Percentiles rank a stretch among this genome's conserved stretches.
Conservation (phyloP, 2,329 filamentous ascomycete genomes). For the Phialophora macrospora region DNA sequence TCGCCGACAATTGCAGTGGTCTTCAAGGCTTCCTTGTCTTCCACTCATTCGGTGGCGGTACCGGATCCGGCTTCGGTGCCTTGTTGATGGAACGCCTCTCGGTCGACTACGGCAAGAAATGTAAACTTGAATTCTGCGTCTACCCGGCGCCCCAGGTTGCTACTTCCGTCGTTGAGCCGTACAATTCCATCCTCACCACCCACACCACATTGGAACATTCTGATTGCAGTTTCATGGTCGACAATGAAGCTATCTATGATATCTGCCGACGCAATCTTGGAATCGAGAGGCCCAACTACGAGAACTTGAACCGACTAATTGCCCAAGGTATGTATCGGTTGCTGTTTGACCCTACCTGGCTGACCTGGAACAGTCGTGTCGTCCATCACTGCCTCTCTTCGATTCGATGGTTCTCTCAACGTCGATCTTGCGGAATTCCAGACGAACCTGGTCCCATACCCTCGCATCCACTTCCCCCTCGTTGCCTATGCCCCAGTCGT, state of each 20-base stretch:
- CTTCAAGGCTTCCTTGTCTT: constrained; percentile 99
- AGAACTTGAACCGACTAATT: constrained; percentile 98
- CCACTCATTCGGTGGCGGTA: constrained; percentile 99
- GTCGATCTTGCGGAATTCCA: constrained; percentile 99
- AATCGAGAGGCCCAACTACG: constrained; percentile 95
- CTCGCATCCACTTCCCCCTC: constrained; percentile 98
- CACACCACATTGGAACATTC: constrained; percentile 99
- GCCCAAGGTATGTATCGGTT: constrained; percentile 72
- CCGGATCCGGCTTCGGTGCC: constrained; percentile 96
- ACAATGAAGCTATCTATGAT: constrained; percentile 99
- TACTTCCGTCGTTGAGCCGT: constrained; percentile 97
- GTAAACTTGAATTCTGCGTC: constrained; percentile 99
- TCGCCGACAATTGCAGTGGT: constrained; percentile 96
- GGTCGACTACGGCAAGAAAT: constrained; percentile 99
- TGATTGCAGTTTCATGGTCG: constrained; percentile 99
- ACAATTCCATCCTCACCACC: constrained; percentile 99
- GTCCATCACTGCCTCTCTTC: constrained; percentile 96
- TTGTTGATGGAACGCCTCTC: constrained; percentile 97
- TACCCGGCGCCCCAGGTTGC: constrained; percentile 97
- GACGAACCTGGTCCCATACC: constrained; percentile 98
- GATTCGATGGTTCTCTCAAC: constrained; percentile 98
- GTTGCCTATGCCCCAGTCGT: constrained; percentile 95
- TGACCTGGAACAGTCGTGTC: constrained; percentile 74
- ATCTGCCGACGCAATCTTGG: constrained; percentile 98
- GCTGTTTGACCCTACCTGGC: constrained; percentile 35